phyloP scores from a whole-genome alignment of 176 grass and related monocot species.

The Puya raimondii region DNA sequence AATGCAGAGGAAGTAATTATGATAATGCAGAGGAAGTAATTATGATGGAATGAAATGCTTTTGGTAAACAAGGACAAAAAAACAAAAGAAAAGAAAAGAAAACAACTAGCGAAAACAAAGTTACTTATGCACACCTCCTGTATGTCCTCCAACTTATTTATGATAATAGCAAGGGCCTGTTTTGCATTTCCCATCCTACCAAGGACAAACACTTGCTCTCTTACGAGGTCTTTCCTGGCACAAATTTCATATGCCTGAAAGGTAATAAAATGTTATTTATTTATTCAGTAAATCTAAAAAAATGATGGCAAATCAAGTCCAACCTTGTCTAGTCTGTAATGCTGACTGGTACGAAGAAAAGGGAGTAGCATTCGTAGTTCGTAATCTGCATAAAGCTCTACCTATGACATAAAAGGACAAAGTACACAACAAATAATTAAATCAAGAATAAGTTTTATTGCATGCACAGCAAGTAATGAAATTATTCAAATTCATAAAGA shows the following conservation, averaged over 20 bases:
- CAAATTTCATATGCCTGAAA: conserved; percentile 91
- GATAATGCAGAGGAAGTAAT: neutral
- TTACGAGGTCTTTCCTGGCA: conserved; percentile 58
- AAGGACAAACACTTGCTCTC: conserved; percentile 84
- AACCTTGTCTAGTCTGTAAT: conserved; percentile 95
- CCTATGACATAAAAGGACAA: conserved; percentile 28
- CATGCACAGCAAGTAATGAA: neutral
- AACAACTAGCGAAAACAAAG: conserved; percentile 7
- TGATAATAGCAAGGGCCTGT: conserved; percentile 80
- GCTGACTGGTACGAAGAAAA: conserved; percentile 87
- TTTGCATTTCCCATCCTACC: conserved; percentile 99
- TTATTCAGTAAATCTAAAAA: conserved; percentile 11
- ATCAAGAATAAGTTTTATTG: neutral
- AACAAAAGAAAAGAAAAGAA: conserved; percentile 8
- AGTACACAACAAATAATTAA: neutral
- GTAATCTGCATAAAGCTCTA: conserved; percentile 95
- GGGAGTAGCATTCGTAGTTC: conserved; percentile 73
- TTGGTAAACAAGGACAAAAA: neutral
- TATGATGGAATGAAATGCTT: neutral
- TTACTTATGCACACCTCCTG: conserved; percentile 44
- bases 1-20: neutral
- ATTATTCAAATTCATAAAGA: too few relatives aligned
- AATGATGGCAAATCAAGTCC: neutral
- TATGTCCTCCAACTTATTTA: conserved; percentile 92
- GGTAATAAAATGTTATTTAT: conserved; percentile 24